Evolutionary conservation across 1,284 basidiomycete genomes (phyloP).

Genomic region (Pseudozyma sp.): DNA sequence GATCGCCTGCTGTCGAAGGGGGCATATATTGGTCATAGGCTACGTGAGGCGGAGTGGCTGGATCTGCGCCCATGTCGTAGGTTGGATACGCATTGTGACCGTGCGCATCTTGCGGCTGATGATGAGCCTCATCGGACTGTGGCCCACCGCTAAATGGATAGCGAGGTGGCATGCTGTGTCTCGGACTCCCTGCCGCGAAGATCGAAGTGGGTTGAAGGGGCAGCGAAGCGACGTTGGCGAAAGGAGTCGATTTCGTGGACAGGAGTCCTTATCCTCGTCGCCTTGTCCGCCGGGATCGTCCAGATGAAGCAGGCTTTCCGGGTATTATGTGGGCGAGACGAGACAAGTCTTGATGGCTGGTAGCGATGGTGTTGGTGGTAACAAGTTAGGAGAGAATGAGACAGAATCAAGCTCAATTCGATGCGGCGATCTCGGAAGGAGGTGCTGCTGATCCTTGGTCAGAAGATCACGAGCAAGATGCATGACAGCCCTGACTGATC

Average conservation of each 20-base stretch:
- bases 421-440: not conserved
- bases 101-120: conserved; percentile 20
- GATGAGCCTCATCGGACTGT: conserved; percentile 24
- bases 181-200: not conserved
- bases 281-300: not conserved
- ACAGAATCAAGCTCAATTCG: too few species aligned
- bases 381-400: not conserved
- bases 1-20: conserved; percentile 35
- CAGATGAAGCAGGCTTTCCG: conserved; percentile 4
- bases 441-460: not conserved
- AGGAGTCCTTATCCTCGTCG: not conserved
- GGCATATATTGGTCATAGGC: conserved; percentile 43
- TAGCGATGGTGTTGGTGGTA: conserved; percentile 4
- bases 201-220: conserved; percentile 22
- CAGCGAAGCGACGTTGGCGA: not conserved
- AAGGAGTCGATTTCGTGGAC: not conserved
- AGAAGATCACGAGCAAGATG: not conserved
- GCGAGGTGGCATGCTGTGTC: conserved; percentile 34
- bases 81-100: conserved; percentile 45
- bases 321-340: conserved; percentile 3
- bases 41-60: conserved; percentile 34
- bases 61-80: conserved; percentile 48
- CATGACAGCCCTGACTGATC: not conserved
- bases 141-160: conserved; percentile 33
- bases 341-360: not conserved